phyloP scores from a whole-genome alignment of 1,284 basidiomycete species.

The Baeospora myosura region DNA sequence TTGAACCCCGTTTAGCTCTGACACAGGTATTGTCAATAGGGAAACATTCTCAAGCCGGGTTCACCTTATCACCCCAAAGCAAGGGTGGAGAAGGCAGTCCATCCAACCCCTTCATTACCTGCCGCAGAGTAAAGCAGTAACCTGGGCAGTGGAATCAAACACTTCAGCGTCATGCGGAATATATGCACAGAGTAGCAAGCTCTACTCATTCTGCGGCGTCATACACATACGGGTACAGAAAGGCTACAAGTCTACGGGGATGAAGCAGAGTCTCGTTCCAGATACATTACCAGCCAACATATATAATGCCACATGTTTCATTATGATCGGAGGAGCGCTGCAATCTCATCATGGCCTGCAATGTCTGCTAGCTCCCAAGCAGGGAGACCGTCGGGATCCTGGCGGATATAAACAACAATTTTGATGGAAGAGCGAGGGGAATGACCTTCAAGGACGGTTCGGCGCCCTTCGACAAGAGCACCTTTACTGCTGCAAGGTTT shows the following conservation, averaged over 20 bases:
- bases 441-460: constrained; percentile 54
- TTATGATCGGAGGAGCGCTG: constrained; percentile 43
- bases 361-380: constrained; percentile 59
- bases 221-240: too few relatives aligned
- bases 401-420: constrained; percentile 1
- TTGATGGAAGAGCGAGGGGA: not conserved
- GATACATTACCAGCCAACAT: too few relatives aligned
- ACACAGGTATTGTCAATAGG: constrained; percentile 17
- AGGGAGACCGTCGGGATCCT: constrained; percentile 71
- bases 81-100: not conserved
- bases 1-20: not conserved
- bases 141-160: too few relatives aligned
- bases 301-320: too few relatives aligned
- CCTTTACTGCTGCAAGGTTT: constrained; percentile 44
- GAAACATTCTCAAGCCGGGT: constrained; percentile 37
- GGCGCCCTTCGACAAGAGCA: constrained; percentile 63
- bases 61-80: constrained; percentile 44
- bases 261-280: not conserved
- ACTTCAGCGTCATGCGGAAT: not conserved
- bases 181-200: too few relatives aligned
- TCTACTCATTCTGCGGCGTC: too few relatives aligned
- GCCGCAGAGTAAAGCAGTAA: too few relatives aligned
- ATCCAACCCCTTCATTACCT: constrained; percentile 12
- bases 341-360: constrained; percentile 60
- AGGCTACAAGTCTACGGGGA: too few relatives aligned